Base-by-base conservation (phyloP, 2,329 filamentous ascomycete species). In the Calcarisporium arbuscula region DNA sequence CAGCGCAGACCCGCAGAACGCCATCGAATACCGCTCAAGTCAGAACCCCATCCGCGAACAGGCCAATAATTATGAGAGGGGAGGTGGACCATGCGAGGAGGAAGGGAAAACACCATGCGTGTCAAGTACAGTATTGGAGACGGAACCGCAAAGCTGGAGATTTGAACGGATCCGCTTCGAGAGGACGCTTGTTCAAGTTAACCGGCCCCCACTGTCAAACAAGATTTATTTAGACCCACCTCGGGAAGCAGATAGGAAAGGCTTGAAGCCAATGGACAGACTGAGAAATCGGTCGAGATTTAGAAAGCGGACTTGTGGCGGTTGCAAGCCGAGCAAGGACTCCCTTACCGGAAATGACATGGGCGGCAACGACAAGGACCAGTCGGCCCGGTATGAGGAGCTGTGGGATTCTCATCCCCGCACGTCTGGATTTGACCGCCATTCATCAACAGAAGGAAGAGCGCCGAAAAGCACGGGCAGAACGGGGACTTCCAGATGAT, bases 81-180 rank as follows among this genome's bases (percentile, higher is more conserved):
- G 69, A 73, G 36, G 56, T 58, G 38, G 67, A 70, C 28, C 61
- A 58, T 25, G 45, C 67, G 8, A 60, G 61, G n/a, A 60, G 68
- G 29, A 67, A 72, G 68, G 29, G 68, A 72, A 38, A 71, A 69
- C 32, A 45, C 49, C 4, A 52, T 60, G 25, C 49, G 69, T 8
- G 30, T 38, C 19, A 36, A 32, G 9, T 21, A 32, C 12, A 32
- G n/a, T 41, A 12, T 23, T 36, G 10, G 35, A 38, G 8, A 41
- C 35, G 39, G 39, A 35, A 23, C 35, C 8, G 66, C 70, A 37
- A 81, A 74, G 41, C 58, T 94, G 19, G 80, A 83, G 47, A 68
- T 71, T 20, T 60, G 90, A 28, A 90, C 85, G 52, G 64, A 67
- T 35, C 74, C 75, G 12, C 52, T 92, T 14, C 72, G 81, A 39